Evolutionary conservation across 1,284 basidiomycete genomes (phyloP).

Genomic region (Trichosporon sp.): DNA sequence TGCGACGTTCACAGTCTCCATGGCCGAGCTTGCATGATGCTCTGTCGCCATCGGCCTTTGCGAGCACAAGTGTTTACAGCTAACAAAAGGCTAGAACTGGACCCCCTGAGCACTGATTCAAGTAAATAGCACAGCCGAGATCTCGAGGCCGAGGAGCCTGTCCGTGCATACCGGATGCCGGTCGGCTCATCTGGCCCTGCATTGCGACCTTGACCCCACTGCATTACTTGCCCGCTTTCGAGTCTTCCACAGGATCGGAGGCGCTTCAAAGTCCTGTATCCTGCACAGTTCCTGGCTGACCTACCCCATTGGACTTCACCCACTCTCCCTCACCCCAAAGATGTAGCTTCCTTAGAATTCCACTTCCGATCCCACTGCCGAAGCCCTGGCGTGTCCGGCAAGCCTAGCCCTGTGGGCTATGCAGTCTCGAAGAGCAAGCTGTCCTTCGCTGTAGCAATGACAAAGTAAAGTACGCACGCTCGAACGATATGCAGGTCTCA

Average conservation of each 20-base stretch:
- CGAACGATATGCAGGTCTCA: too few species aligned
- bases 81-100: not conserved
- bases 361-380: not conserved
- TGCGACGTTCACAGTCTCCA: not conserved
- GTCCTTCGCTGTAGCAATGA: too few species aligned
- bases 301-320: not conserved
- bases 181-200: not conserved
- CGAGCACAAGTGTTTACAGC: not conserved
- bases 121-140: not conserved
- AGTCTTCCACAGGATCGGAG: not conserved
- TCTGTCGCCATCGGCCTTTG: not conserved
- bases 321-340: conserved; percentile 18
- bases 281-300: not conserved
- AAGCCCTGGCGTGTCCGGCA: too few species aligned
- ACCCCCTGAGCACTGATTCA: not conserved
- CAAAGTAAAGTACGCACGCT: too few species aligned
- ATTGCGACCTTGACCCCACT: too few species aligned
- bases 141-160: not conserved
- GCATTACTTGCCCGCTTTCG: not conserved
- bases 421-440: too few species aligned
- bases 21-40: not conserved
- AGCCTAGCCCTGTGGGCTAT: too few species aligned
- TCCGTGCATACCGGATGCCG: not conserved
- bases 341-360: not conserved
- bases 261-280: too few species aligned